Evolutionary conservation across 208 protist species (phyloP).

Genomic region (Phytomonas sp.): DNA sequence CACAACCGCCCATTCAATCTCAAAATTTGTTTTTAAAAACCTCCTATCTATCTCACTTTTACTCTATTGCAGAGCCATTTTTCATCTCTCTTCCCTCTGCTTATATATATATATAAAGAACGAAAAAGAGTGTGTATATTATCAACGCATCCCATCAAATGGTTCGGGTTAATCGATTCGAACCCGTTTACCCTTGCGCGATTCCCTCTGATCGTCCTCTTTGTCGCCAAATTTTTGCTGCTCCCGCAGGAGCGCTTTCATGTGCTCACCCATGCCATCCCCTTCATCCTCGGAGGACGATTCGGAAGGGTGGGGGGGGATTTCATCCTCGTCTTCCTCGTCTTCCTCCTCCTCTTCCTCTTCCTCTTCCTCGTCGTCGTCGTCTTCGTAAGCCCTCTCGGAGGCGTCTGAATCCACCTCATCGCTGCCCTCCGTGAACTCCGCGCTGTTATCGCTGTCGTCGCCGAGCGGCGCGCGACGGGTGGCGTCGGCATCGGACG

Average conservation of each 20-base stretch:
- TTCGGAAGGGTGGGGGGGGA: constrained; percentile 13
- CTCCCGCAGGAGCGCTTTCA: constrained; percentile 39
- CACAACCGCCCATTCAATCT: too few relatives aligned
- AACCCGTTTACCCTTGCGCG: constrained; percentile 43
- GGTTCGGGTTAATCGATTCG: constrained; percentile 27
- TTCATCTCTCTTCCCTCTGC: constrained; percentile 11
- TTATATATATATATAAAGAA: neutral
- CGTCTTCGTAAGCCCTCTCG: constrained; percentile 16
- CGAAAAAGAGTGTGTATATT: constrained; percentile 6
- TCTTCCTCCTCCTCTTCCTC: constrained; percentile 33
- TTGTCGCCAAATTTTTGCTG: constrained; percentile 14
- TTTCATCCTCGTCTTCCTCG: constrained; percentile 12
- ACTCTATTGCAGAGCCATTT: neutral
- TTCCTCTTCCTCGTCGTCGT: constrained; percentile 28
- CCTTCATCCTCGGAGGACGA: constrained; percentile 15
- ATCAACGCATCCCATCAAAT: neutral
- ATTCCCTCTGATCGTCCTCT: constrained; percentile 22
- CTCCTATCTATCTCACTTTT: too few relatives aligned
- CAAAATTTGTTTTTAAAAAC: too few relatives aligned
- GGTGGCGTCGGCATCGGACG: too few relatives aligned
- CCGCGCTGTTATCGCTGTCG: constrained; percentile 13
- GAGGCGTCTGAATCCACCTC: constrained; percentile 21
- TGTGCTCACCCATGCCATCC: constrained; percentile 54
- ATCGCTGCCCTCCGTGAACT: constrained; percentile 28
- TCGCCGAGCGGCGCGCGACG: too few relatives aligned